Percentiles rank a stretch among this genome's conserved stretches.
Conservation (phyloP, 1,284 basidiomycete genomes). For the Ceratobasidium papillatum region DNA sequence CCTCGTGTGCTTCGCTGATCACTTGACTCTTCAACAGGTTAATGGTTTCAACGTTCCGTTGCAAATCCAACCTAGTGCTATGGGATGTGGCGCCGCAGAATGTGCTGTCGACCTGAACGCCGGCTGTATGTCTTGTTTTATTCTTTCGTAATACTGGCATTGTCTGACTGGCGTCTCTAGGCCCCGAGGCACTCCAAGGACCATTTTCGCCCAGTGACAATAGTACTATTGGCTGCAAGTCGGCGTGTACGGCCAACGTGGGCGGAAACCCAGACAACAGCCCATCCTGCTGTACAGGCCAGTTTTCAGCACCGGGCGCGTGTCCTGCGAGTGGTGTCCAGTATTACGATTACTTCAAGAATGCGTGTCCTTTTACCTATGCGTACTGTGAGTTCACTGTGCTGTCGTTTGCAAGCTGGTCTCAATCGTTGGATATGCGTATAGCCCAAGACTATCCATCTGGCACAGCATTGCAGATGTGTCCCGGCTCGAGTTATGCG, state of each 20-base stretch:
- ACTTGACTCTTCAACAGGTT: not conserved
- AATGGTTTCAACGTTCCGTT: slow-evolving; percentile 25
- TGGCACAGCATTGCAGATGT: slow-evolving; percentile 23
- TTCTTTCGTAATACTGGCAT: not conserved
- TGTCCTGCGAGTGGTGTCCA: slow-evolving; percentile 27
- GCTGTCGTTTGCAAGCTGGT: not conserved
- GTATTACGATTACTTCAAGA: slow-evolving; percentile 31
- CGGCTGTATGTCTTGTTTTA: not conserved
- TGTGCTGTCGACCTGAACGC: slow-evolving; percentile 16
- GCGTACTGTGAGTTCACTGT: slow-evolving; percentile 15
- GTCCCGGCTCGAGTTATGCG: slow-evolving; percentile 28
- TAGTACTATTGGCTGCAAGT: slow-evolving; percentile 21
- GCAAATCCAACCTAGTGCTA: slow-evolving; percentile 19
- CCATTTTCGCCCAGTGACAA: slow-evolving; percentile 16
- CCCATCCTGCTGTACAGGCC: slow-evolving; percentile 24
- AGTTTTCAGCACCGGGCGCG: slow-evolving; percentile 8
- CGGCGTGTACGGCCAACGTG: slow-evolving; percentile 24
- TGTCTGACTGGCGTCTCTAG: slow-evolving; percentile 1
- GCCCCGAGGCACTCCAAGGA: slow-evolving; percentile 21
- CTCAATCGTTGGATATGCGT: not conserved
- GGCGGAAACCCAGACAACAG: slow-evolving; percentile 21
- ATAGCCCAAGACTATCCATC: slow-evolving; percentile 28
- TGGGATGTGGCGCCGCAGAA: slow-evolving; percentile 20
- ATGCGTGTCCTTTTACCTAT: slow-evolving; percentile 28
- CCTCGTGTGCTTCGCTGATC: slow-evolving; percentile 4